phyloP scores from a whole-genome alignment of 139 green algal genomes.

The Desmodesmus armatus region DNA sequence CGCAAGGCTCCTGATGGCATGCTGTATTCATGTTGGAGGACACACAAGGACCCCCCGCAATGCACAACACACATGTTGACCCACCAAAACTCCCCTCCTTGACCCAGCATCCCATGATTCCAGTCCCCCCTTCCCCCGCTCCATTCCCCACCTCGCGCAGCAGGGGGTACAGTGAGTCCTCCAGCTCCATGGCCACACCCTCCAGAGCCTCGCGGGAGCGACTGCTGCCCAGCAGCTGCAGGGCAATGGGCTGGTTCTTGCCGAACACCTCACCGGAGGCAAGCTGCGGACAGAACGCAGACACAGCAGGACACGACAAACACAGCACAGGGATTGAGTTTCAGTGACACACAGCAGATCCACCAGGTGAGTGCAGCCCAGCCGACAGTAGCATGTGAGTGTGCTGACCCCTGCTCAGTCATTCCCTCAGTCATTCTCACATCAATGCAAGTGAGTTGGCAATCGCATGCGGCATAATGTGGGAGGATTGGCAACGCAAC shows the following conservation, averaged over 20 bases:
- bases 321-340: not conserved
- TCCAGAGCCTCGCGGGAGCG: conserved; percentile 85
- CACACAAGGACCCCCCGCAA: no score
- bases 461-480: no score
- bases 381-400: not conserved
- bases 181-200: conserved; percentile 96
- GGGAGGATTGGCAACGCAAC: not conserved
- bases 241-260: conserved; percentile 85
- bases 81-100: no score
- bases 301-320: not conserved
- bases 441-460: no score
- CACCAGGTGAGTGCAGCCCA: not conserved
- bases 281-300: conserved; percentile 66
- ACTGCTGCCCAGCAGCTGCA: conserved; percentile 88
- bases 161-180: conserved; percentile 95
- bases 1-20: no score
- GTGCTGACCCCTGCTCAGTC: not conserved
- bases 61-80: no score
- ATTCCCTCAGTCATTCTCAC: no score
- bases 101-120: no score
- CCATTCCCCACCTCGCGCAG: conserved; percentile 80
- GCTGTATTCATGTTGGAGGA: no score
- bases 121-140: no score
- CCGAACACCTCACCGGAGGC: conserved; percentile 87
- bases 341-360: not conserved